Percentiles rank a stretch among this genome's conserved stretches.
These are phyloP conservation scores for Monosporascus sp. DNA, from an alignment of 2,329 filamentous ascomycete species.

Conservation along the genomic window DNA sequence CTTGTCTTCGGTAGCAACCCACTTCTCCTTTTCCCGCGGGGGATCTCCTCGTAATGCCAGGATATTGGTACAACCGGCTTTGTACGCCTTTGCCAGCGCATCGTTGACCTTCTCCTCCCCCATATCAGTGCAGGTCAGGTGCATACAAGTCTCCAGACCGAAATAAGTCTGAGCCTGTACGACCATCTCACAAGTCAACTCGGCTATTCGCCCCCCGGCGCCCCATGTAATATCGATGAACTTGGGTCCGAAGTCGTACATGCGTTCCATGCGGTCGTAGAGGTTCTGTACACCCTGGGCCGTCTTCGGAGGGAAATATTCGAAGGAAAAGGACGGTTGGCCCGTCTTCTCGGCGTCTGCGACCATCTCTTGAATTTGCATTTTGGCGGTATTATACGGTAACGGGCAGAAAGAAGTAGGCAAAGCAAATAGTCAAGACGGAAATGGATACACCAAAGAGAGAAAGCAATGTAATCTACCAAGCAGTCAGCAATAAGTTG, in stretches of 20 bases:
- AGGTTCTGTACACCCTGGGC: conserved; percentile 97
- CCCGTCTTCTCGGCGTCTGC: conserved; percentile 72
- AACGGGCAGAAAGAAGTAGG: background rate
- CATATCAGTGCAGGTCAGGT: conserved; percentile 98
- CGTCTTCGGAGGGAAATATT: conserved; percentile 98
- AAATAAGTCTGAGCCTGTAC: conserved; percentile 91
- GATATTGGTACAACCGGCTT: conserved; percentile 95
- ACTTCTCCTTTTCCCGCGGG: conserved; percentile 87
- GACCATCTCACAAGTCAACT: conserved; percentile 97
- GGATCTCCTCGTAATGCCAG: conserved; percentile 90
- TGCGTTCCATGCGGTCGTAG: conserved; percentile 98
- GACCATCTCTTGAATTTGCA: conserved; percentile 96
- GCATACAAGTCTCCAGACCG: conserved; percentile 97
- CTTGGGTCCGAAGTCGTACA: conserved; percentile 88
- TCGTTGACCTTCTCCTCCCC: conserved; percentile 85
- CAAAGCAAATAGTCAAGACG: background rate
- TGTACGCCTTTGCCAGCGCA: conserved; percentile 82
- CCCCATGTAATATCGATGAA: conserved; percentile 99
- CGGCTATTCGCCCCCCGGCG: conserved; percentile 83
- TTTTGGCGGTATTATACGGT: conserved; percentile 41
- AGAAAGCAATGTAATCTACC: background rate
- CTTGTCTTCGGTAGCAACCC: conserved; percentile 79
- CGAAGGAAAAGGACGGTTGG: conserved; percentile 92
- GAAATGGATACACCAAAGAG: background rate
- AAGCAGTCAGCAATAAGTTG: background rate